Conservation (phyloP, 129 eudicot genomes). For the Chrysanthemum makinoi region DNA sequence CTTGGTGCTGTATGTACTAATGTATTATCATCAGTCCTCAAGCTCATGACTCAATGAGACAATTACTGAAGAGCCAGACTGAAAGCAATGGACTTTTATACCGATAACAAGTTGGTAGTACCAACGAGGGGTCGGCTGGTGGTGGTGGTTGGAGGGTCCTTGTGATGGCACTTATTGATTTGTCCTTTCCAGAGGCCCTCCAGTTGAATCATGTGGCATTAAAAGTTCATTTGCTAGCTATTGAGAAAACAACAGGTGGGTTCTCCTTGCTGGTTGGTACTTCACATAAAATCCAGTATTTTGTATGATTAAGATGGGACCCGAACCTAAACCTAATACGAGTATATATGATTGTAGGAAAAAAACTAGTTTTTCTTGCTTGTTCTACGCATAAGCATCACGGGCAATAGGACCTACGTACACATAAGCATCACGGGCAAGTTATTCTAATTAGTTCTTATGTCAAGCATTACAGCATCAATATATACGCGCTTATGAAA, state of each 20-base stretch:
- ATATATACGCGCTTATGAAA: too few relatives aligned
- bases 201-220: slow-evolving; percentile 41
- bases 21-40: slow-evolving; percentile 3
- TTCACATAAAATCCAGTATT: slow-evolving; percentile 16
- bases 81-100: slow-evolving; percentile 35
- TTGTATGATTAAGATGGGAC: slow-evolving; percentile 2
- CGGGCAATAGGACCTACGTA: too few relatives aligned
- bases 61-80: slow-evolving; percentile 29
- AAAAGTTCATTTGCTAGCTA: slow-evolving; percentile 32
- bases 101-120: slow-evolving; percentile 35
- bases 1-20: slow-evolving; percentile 16
- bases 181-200: slow-evolving; percentile 34
- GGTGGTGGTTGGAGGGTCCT: slow-evolving; percentile 1
- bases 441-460: too few relatives aligned
- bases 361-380: too few relatives aligned
- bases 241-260: slow-evolving; percentile 33
- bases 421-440: too few relatives aligned
- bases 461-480: too few relatives aligned
- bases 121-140: slow-evolving; percentile 12
- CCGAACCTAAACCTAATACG: too few relatives aligned
- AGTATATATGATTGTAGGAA: too few relatives aligned
- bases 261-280: slow-evolving; percentile 14
- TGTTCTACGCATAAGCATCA: too few relatives aligned
- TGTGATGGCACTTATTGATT: slow-evolving; percentile 36
- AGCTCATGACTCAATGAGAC: slow-evolving; percentile 31